Conservation (phyloP, 148 eudicot species). For the Cornus controversa region DNA sequence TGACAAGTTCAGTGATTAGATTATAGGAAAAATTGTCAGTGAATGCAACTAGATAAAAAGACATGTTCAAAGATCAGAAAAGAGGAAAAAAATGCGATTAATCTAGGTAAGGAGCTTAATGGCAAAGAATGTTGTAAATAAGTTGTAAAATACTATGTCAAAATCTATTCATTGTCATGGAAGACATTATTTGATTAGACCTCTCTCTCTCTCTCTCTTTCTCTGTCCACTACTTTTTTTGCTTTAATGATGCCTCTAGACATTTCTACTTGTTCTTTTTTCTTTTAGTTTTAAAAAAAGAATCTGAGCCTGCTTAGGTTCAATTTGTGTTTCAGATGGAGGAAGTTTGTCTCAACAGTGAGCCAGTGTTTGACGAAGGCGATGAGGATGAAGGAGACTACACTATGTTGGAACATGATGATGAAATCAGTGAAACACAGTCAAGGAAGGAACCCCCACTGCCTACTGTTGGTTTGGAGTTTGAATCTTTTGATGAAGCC, state of each 20-base stretch:
- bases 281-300: background rate
- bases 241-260: background rate
- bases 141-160: background rate
- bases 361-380: conserved; percentile 33
- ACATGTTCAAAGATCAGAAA: background rate
- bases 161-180: background rate
- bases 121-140: background rate
- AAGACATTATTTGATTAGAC: background rate
- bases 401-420: conserved; percentile 19
- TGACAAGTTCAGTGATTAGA: too few species aligned
- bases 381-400: conserved; percentile 31
- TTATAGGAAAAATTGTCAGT: too few species aligned
- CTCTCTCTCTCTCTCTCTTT: background rate
- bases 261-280: background rate
- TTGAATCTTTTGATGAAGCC: conserved; percentile 37
- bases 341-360: conserved; percentile 38
- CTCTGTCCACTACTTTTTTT: background rate
- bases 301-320: background rate
- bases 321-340: conserved; percentile 32
- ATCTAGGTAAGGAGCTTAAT: background rate
- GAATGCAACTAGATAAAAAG: background rate
- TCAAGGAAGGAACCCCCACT: conserved; percentile 17
- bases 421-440: conserved; percentile 14
- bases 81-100: background rate
- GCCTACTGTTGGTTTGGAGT: conserved; percentile 38